Conservation (phyloP, 2,329 filamentous ascomycete genomes). For the Colletotrichum lindemuthianum region DNA sequence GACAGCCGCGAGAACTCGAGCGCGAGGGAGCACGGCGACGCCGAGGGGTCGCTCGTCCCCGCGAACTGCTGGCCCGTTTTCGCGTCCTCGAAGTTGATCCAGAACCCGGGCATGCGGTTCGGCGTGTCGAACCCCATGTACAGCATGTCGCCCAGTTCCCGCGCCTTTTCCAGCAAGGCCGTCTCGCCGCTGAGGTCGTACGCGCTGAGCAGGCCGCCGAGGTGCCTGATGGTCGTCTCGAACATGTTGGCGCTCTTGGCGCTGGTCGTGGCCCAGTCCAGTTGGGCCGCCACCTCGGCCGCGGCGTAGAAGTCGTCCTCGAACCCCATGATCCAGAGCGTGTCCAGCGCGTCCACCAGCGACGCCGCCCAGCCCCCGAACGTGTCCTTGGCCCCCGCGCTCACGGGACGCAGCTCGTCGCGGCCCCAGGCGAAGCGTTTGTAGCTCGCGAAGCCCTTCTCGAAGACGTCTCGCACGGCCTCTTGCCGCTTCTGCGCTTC, state of each 20-base stretch:
- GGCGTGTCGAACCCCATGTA: conserved; percentile 75
- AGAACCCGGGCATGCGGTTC: conserved; percentile 66
- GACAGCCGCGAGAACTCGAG: conserved; percentile 79
- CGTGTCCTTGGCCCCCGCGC: conserved; percentile 48
- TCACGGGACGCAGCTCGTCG: conserved; percentile 57
- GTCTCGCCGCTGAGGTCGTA: conserved; percentile 71
- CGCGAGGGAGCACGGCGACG: conserved; percentile 70
- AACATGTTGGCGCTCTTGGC: conserved; percentile 67
- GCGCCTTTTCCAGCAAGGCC: conserved; percentile 68
- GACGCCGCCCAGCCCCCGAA: conserved; percentile 61
- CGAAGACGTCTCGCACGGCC: conserved; percentile 47
- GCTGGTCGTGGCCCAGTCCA: conserved; percentile 62
- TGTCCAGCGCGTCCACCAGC: conserved; percentile 59
- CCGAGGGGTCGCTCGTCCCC: conserved; percentile 49
- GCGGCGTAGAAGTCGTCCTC: conserved; percentile 61
- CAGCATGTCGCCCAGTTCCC: conserved; percentile 71
- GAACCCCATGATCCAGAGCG: conserved; percentile 65
- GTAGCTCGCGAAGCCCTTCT: conserved; percentile 54
- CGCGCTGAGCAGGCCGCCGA: conserved; percentile 75
- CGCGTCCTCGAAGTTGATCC: conserved; percentile 32
- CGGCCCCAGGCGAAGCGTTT: conserved; percentile 55
- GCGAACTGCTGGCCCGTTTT: conserved; percentile 22
- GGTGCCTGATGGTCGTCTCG: conserved; percentile 77
- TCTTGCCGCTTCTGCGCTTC: conserved; percentile 37
- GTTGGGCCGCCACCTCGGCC: conserved; percentile 51